Base-by-base conservation (phyloP, 345 rosid genomes). In the Acer saccharum region DNA sequence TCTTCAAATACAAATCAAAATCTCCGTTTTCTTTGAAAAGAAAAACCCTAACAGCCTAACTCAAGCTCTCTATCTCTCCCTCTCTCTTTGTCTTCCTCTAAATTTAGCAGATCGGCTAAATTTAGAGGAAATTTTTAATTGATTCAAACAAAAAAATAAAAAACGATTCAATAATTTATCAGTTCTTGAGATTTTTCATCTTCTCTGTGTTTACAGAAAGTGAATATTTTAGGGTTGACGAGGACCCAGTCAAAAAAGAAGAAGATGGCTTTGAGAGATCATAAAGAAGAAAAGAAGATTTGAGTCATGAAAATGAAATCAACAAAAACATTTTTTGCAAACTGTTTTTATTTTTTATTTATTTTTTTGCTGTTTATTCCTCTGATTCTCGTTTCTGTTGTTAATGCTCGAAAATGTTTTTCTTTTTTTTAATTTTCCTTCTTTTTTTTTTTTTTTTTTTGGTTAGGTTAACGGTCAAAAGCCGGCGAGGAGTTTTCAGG, bases 51-150 rank as follows among this genome's bases (percentile, higher is more conserved):
- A 84, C 63, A 4, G 39, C 35, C 46, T 52, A 64, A 10, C 65
- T 60, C 50, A 10, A 21, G 1, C 20, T 39, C 23, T 67, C 7
- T 54, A 2, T 29, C 58, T 50, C 32, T 16, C 52, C 7, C 8
- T 62, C 46, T 21, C 63, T 16, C 8, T 60, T 23, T 21, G 39
- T 73, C 23, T 54, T 41, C 75, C 85, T 82, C 81, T 65, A 78
- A 81, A 81, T 79, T 82, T 80, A 77, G 87, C 83, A 73, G 93
- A 89, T 89, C 93, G 73, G 87, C 90, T 80, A 77, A 81, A 78
- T 79, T 80, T 76, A 81, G 86, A 72, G 75, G 78, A 80, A 27
- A 69, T 0, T 16, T 12, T 35, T 20, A 21, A 39, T 35, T 54
- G 35, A 32, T 67, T 68, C 43, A 65, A 10, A 43, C 21, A 54